These are phyloP conservation scores for Aspergillus tubingensis DNA, from an alignment of 2,329 filamentous ascomycete genomes.

Conservation along the genomic window DNA sequence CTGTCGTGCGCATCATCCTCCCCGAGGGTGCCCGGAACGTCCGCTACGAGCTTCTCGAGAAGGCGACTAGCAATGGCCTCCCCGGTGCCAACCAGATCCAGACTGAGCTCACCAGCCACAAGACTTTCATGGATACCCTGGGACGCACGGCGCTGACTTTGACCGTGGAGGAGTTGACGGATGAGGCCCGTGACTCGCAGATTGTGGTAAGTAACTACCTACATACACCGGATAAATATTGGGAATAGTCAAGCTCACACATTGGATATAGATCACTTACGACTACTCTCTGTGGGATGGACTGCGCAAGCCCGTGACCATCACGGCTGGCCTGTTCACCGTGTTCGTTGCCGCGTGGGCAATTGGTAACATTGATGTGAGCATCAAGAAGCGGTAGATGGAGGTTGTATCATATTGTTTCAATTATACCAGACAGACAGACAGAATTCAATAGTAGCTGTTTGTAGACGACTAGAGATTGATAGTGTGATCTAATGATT, in stretches of 20 bases:
- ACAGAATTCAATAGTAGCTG: not conserved
- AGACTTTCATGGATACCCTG: constrained; percentile 90
- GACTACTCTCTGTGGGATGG: constrained; percentile 74
- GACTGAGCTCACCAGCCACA: constrained; percentile 65
- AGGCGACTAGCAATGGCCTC: constrained; percentile 64
- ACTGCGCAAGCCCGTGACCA: constrained; percentile 81
- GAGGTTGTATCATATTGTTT: constrained; percentile 19
- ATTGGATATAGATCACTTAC: constrained; percentile 65
- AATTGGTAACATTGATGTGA: constrained; percentile 76
- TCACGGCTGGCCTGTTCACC: constrained; percentile 72
- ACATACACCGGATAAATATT: not conserved
- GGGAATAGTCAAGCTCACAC: not conserved
- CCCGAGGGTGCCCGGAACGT: constrained; percentile 79
- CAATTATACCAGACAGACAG: constrained; percentile 1
- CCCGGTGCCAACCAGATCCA: constrained; percentile 60
- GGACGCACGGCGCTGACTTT: constrained; percentile 82
- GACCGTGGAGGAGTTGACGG: constrained; percentile 81
- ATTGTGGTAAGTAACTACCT: constrained; percentile 58
- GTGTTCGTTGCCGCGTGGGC: constrained; percentile 75
- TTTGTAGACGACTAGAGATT: not conserved
- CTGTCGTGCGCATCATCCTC: constrained; percentile 79
- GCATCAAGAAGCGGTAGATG: constrained; percentile 65
- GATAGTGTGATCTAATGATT: not conserved
- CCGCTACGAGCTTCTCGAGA: constrained; percentile 71
- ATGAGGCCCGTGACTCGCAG: constrained; percentile 83